Conservation (phyloP, 2,329 filamentous ascomycete genomes). For the Juglanconis sp. region DNA sequence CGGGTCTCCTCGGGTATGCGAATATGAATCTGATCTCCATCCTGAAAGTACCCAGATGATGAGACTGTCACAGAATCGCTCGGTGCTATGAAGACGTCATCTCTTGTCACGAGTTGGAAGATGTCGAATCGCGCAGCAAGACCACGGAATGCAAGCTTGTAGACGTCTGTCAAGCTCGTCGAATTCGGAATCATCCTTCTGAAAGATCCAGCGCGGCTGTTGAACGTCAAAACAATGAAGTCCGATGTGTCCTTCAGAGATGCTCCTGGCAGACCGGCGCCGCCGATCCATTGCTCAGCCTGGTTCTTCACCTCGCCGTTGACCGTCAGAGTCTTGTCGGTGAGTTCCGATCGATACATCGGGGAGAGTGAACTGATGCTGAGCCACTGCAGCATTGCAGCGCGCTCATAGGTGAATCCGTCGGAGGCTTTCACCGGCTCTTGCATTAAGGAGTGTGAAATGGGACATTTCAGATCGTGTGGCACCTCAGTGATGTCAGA, state of each 20-base stretch:
- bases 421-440: slow-evolving; percentile 5
- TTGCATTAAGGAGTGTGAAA: slow-evolving; percentile 4
- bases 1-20: not conserved
- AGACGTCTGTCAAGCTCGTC: not conserved
- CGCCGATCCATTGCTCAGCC: not conserved
- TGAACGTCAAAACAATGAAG: not conserved
- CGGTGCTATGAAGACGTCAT: too few species aligned
- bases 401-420: not conserved
- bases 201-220: slow-evolving; percentile 2
- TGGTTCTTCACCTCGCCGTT: not conserved
- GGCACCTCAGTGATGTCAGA: not conserved
- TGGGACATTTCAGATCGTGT: slow-evolving; percentile 1
- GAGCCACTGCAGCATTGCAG: slow-evolving; percentile 2
- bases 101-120: not conserved
- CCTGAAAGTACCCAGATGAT: not conserved
- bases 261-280: too few species aligned
- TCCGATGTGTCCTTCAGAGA: not conserved
- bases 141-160: slow-evolving; percentile 3
- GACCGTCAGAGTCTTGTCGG: not conserved
- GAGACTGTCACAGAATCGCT: too few species aligned
- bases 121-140: not conserved
- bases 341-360: not conserved
- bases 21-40: not conserved
- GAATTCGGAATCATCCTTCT: not conserved
- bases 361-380: not conserved